Evolutionary conservation across 192 early-diverging fungal genomes (phyloP), one percentile per base, ranked within the genome.

Genomic region (Piromyces finnis): DNA sequence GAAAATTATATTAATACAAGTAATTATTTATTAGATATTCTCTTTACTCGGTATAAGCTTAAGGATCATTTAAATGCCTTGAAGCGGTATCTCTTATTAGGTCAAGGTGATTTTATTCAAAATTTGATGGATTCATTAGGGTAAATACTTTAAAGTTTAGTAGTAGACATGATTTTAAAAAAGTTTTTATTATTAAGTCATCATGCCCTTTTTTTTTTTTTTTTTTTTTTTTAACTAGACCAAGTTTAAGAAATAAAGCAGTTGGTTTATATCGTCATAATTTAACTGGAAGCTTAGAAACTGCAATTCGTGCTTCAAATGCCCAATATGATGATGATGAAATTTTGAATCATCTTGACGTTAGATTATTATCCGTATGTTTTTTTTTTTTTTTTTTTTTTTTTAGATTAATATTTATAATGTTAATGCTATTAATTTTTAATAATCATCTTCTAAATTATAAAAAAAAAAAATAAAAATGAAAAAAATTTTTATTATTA

Each of bases 81-180:
- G 41, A 95, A 96, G 51, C 86, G 92, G 77, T 98, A 98, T 82
- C 85, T 99, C 30, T 83, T 99, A 68, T 86, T 99, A 18, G 95
- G 93, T 79, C 94, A 97, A 83, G 97, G 96, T 29, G 96, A 99
- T 81, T 97, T 98, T 89, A 92, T 95, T 78, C 94, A 95, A 82
- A 89, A 92, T 79, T 84, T 99, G 68, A 91, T 97, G 89, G 93
- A 94, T 81, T 89, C 89, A 29, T 83, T 98, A 78, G 92, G 93
- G 92, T 94, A 89, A 79, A 84, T n/a, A n/a, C n/a, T n/a, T n/a
- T n/a, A n/a, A n/a, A n/a, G n/a, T n/a, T n/a, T n/a, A n/a, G n/a
- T n/a, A n/a, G n/a, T n/a, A n/a, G n/a, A n/a, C n/a, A n/a, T n/a
- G n/a, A n/a, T n/a, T n/a, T n/a, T n/a, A n/a, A n/a, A n/a, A n/a